Evolutionary conservation across 2,329 filamentous ascomycete genomes (phyloP).

Genomic region (Fusarium decemcellulare): DNA sequence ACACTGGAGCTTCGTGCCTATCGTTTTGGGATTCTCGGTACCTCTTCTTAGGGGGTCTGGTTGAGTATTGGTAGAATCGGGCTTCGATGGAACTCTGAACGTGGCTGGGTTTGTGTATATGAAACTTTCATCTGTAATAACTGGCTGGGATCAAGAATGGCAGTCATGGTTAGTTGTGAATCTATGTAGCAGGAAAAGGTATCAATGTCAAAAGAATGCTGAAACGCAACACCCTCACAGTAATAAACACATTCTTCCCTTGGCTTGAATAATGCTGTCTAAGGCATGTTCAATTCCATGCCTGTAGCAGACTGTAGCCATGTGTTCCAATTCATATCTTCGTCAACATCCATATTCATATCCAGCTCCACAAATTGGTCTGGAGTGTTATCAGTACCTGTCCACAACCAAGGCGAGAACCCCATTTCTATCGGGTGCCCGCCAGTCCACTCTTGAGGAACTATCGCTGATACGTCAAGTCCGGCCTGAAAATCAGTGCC

Average conservation of each 20-base stretch:
- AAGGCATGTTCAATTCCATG: conserved; percentile 44
- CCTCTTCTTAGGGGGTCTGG: conserved; percentile 7
- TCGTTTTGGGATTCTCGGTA: conserved; percentile 10
- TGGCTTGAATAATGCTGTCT: background rate
- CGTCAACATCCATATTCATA: conserved; percentile 50
- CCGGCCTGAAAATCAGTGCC: background rate
- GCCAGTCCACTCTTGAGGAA: conserved; percentile 6
- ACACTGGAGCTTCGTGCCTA: conserved; percentile 37
- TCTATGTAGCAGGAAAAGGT: too few relatives aligned
- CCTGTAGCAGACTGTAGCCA: conserved; percentile 53
- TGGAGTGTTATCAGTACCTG: conserved; percentile 48
- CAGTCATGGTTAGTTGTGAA: too few relatives aligned
- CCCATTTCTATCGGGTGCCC: conserved; percentile 21
- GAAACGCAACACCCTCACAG: too few relatives aligned
- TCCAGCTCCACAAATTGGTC: conserved; percentile 46
- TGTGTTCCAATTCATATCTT: conserved; percentile 52
- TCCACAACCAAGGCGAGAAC: conserved; percentile 53
- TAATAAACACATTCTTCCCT: too few relatives aligned
- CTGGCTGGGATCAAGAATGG: too few relatives aligned
- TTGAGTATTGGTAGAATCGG: background rate
- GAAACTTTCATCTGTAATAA: too few relatives aligned
- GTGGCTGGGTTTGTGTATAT: too few relatives aligned
- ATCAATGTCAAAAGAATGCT: too few relatives aligned
- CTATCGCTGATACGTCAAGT: background rate
- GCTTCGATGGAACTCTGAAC: too few relatives aligned